Percentiles rank a stretch among this genome's conserved stretches.
phyloP scores from a whole-genome alignment of 2,329 filamentous ascomycete species.

The Fusarium liriodendri region DNA sequence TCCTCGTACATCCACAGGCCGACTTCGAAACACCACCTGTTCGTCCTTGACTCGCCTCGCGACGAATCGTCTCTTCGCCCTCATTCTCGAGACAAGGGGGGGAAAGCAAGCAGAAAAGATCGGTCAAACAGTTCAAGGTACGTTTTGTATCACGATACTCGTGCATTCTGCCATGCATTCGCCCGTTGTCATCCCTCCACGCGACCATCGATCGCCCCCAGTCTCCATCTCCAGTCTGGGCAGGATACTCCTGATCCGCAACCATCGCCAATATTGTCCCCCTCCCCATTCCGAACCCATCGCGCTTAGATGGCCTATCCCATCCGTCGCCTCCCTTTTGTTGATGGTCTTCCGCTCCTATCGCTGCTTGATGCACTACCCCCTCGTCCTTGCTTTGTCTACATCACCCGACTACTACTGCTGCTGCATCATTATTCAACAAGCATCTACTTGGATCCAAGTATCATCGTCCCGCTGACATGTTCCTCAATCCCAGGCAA shows the following conservation, averaged over 20 bases:
- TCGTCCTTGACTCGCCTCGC: slow-evolving; percentile 19
- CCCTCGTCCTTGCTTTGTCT: slow-evolving; percentile 8
- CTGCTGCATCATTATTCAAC: background rate
- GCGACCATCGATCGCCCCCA: slow-evolving; percentile 5
- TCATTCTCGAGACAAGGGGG: background rate
- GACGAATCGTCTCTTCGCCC: slow-evolving; percentile 19
- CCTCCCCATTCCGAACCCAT: slow-evolving; percentile 28
- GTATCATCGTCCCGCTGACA: slow-evolving; percentile 47
- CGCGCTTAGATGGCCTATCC: slow-evolving; percentile 5
- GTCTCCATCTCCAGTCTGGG: background rate
- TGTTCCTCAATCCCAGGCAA: slow-evolving; percentile 46
- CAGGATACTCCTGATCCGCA: slow-evolving; percentile 6
- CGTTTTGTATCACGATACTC: slow-evolving; percentile 29
- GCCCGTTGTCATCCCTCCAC: slow-evolving; percentile 20
- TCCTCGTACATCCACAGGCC: slow-evolving; percentile 30
- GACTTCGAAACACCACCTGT: slow-evolving; percentile 22
- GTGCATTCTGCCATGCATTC: slow-evolving; percentile 20
- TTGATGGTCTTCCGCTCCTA: slow-evolving; percentile 13
- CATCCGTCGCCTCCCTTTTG: slow-evolving; percentile 19
- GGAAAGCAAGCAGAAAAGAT: slow-evolving; percentile 1
- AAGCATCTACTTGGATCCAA: slow-evolving; percentile 14
- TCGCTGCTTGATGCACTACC: slow-evolving; percentile 8
- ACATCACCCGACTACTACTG: background rate
- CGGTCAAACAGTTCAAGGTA: slow-evolving; percentile 31
- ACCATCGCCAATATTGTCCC: slow-evolving; percentile 24